Evolutionary conservation across 2,329 filamentous ascomycete genomes (phyloP).

Genomic region (Cercospora nicotianae): DNA sequence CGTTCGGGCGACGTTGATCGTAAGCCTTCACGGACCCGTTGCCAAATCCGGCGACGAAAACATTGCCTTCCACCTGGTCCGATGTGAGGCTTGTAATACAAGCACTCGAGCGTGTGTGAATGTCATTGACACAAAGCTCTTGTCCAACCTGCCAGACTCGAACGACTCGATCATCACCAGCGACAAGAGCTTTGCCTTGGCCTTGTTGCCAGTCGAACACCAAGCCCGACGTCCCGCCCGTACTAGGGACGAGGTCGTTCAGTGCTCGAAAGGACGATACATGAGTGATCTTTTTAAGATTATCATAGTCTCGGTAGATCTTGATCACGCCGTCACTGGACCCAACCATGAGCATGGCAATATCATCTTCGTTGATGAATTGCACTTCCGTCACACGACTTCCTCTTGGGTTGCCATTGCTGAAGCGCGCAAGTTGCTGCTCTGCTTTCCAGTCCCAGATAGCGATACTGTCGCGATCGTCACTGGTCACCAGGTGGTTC

Average conservation of each 20-base stretch:
- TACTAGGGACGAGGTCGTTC: constrained; percentile 90
- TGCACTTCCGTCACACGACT: constrained; percentile 92
- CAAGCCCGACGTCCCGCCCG: constrained; percentile 82
- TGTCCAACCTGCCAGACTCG: constrained; percentile 93
- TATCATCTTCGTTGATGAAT: constrained; percentile 98
- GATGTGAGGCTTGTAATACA: constrained; percentile 95
- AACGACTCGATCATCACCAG: constrained; percentile 92
- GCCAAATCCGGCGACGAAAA: constrained; percentile 94
- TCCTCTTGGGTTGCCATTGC: constrained; percentile 87
- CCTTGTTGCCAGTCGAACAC: constrained; percentile 99
- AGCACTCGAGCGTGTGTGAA: constrained; percentile 88
- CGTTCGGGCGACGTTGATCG: constrained; percentile 80
- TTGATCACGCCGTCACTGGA: constrained; percentile 94
- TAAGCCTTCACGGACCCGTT: constrained; percentile 94
- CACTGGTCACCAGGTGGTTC: constrained; percentile 88
- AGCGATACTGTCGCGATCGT: constrained; percentile 83
- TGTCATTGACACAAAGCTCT: constrained; percentile 89
- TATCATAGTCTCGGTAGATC: constrained; percentile 90
- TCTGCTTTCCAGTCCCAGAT: constrained; percentile 91
- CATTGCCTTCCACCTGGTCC: constrained; percentile 94
- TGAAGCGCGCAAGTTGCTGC: constrained; percentile 76
- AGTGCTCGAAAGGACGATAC: constrained; percentile 89
- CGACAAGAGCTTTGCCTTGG: constrained; percentile 91
- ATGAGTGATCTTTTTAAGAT: constrained; percentile 71
- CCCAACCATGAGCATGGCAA: constrained; percentile 89